Evolutionary conservation across 495 filamentous ascomycete genomes (phyloP).

Genomic region (Podospora bellae-mahoneyi): DNA sequence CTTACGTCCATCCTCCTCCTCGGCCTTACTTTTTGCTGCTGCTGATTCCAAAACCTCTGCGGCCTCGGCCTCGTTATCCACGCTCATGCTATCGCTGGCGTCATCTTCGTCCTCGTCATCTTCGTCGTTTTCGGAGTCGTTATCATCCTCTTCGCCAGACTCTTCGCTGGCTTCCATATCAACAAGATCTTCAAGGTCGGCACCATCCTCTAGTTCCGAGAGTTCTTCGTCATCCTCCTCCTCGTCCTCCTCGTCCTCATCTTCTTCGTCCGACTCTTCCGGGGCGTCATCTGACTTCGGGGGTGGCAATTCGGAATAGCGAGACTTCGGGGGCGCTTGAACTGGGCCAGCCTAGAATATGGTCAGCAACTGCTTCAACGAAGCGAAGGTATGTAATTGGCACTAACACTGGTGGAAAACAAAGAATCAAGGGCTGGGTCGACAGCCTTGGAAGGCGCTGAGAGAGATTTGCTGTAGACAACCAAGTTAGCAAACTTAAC

Average conservation of each 20-base stretch:
- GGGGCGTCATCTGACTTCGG: constrained; percentile 23
- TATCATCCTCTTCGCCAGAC: constrained; percentile 24
- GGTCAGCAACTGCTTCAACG: constrained; percentile 21
- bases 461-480: constrained; percentile 29
- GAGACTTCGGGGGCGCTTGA: constrained; percentile 51
- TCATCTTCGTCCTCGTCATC: constrained; percentile 42
- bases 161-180: constrained; percentile 26
- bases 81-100: constrained; percentile 17
- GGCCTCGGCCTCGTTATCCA: constrained; percentile 39
- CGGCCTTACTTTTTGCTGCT: constrained; percentile 24
- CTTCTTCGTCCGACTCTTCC: constrained; percentile 6
- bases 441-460: constrained; percentile 50
- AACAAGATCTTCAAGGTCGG: constrained; percentile 32
- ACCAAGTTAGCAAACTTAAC: constrained; percentile 2
- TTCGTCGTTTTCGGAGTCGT: constrained; percentile 31
- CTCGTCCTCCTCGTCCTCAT: constrained; percentile 22
- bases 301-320: constrained; percentile 43
- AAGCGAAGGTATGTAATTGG: constrained; percentile 39
- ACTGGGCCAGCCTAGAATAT: constrained; percentile 62
- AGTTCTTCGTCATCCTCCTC: constrained; percentile 32
- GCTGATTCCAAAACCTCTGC: constrained; percentile 31
- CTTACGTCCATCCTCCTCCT: constrained; percentile 44
- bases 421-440: constrained; percentile 76
- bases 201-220: constrained; percentile 25
- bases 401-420: constrained; percentile 78